Base-by-base conservation (phyloP, 2,329 filamentous ascomycete species). In the Xylariomycetidae sp. region DNA sequence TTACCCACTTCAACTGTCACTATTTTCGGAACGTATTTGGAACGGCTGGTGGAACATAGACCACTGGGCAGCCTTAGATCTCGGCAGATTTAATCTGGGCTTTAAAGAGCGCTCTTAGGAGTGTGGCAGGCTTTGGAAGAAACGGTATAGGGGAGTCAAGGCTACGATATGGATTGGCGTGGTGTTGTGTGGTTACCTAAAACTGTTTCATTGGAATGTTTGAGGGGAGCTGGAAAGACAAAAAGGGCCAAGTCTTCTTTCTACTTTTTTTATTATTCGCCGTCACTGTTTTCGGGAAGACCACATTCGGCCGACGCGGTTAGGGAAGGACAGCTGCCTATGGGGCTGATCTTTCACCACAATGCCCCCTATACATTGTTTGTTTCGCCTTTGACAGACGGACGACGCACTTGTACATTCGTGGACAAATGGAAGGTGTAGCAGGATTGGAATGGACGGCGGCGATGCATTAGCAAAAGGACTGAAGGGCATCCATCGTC, bases 1-100 rank as follows among this genome's bases (percentile, higher is more conserved):
- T n/a, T n/a, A n/a, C n/a, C n/a, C n/a, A n/a, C n/a, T n/a, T n/a
- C n/a, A 8, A 32, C 33, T 47, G 45, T 50, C 40, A 47, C 42
- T 53, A 48, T 44, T 44, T 49, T 49, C 41, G 46, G 38, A 44
- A 52, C 54, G 55, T 59, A 56, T 61, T 66, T 59, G 59, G 59
- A 61, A 60, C 59, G 48, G 50, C 55, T 18, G 41, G 36, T 37
- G 36, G 36, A 61, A 61, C 55, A 66, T 67, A 66, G 62, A 67
- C 52, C 56, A 59, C 63, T 37, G 23, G 29, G 32, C 25, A 31
- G 33, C 28, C 41, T 56, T 62, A 57, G 56, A 56, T 53, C 45
- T 64, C 63, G 64, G 60, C 57, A 62, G 59, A n/a, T n/a, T n/a
- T 61, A 64, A 57, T 63, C 41, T 60, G 54, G 59, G 61, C 57